Evolutionary conservation across 2,329 filamentous ascomycete genomes (phyloP).

Genomic region (Diaporthe australafricana): DNA sequence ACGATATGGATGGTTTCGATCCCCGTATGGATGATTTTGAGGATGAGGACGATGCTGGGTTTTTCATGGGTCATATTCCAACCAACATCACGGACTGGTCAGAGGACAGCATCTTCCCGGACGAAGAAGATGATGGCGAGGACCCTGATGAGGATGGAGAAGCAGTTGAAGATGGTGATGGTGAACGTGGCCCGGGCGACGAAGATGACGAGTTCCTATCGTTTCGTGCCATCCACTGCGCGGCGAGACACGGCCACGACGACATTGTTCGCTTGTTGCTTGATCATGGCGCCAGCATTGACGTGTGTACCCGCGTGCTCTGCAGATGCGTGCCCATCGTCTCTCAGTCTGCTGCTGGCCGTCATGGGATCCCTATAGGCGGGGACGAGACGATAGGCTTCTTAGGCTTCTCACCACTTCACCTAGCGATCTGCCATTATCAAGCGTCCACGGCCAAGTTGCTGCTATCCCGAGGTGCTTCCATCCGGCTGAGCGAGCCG

Average conservation of each 20-base stretch:
- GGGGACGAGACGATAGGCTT: neutral
- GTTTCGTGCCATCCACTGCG: constrained; percentile 43
- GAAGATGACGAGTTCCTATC: constrained; percentile 34
- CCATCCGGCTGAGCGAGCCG: constrained; percentile 38
- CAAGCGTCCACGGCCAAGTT: constrained; percentile 41
- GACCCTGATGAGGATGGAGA: neutral
- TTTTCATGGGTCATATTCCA: neutral
- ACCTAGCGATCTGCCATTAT: constrained; percentile 44
- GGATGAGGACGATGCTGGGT: neutral
- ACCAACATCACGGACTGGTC: too few relatives aligned
- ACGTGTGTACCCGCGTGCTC: constrained; percentile 36
- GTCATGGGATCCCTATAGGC: constrained; percentile 37
- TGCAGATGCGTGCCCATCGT: constrained; percentile 40
- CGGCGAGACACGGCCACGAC: constrained; percentile 41
- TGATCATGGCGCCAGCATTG: constrained; percentile 40
- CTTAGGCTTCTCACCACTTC: constrained; percentile 41
- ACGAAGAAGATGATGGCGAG: neutral
- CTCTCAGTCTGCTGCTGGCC: constrained; percentile 39
- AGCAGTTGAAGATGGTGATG: neutral
- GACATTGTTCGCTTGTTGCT: constrained; percentile 40
- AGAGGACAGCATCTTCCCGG: too few relatives aligned
- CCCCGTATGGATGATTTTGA: neutral
- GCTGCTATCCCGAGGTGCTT: constrained; percentile 42
- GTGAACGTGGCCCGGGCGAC: constrained; percentile 10
- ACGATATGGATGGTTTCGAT: neutral